Base-by-base conservation (phyloP, 2,329 filamentous ascomycete species). In the Knoxdaviesia proteae region DNA sequence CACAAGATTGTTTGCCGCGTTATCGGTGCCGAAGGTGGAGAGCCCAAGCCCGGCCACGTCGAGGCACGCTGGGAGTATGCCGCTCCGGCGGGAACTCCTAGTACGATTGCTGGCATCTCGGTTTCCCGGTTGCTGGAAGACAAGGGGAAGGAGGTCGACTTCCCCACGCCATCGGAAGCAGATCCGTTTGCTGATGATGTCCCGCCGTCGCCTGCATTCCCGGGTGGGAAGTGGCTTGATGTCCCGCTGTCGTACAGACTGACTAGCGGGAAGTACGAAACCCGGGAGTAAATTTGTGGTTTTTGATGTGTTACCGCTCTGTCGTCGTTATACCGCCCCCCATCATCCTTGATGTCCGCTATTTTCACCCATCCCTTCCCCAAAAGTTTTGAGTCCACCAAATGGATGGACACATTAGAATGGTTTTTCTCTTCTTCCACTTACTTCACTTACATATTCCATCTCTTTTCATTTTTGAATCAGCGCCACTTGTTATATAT, bases 1-100 rank as follows among this genome's bases (percentile, higher is more conserved):
- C 70, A 80, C 52, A 88, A 84, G 60, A 74, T 94, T 45, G 77
- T 94, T 6, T 90, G 84, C 46, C 74, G 86, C 3, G 81, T 98
- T 50, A 63, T 70, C 7, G 68, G 78, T 30, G 83, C 82, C 0
- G 79, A 87, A 34, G 74, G 73, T 30, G 67, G 74, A 42, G 74
- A 74, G 51, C 77, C 82, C 0, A 75, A 74, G 48, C 73, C 81
- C 5, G 84, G 86, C 0, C 76, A 74, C 43, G 70, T 92, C 6
- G 88, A 98, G 56, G 83, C 83, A 1, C 68, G 78, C 44, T 94
- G 87, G 76, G 86, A 94, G 55, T 62, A 65, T 46, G 53, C 46
- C 29, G 20, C 20, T 3, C 53, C 51, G 7, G 53, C 34, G 8
- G 32, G 35, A 32, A 54, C 8, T 7, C 50, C 38, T 62, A 62